Evolutionary conservation across 2,329 filamentous ascomycete species (phyloP).

Genomic region (Exophiala lecanii-corni): DNA sequence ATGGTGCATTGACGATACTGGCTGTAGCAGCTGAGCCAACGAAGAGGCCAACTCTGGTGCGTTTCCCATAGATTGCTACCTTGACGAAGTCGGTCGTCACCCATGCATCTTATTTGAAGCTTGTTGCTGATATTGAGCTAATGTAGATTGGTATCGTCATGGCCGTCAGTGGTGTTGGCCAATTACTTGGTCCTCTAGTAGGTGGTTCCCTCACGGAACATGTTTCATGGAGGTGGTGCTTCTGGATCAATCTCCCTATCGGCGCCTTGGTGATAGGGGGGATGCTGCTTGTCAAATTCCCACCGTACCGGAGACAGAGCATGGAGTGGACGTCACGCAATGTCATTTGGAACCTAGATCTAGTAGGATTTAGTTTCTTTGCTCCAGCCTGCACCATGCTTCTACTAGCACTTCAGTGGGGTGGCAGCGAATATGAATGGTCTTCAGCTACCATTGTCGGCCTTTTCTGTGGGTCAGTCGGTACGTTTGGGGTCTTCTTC

Average conservation of each 20-base stretch:
- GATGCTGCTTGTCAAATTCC: conserved; percentile 28
- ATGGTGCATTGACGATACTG: conserved; percentile 43
- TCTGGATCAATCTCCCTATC: conserved; percentile 42
- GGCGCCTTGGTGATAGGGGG: conserved; percentile 39
- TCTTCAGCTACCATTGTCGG: conserved; percentile 26
- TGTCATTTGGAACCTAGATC: conserved; percentile 23
- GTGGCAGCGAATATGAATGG: conserved; percentile 25
- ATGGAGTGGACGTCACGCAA: conserved; percentile 13
- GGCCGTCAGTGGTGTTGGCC: conserved; percentile 34
- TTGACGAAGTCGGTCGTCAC: too few species aligned
- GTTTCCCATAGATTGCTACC: too few species aligned
- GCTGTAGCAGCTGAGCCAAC: conserved; percentile 30
- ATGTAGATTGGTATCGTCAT: conserved; percentile 32
- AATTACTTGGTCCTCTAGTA: conserved; percentile 39
- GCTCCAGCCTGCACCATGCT: conserved; percentile 26
- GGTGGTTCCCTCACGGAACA: conserved; percentile 39
- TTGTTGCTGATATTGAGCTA: too few species aligned
- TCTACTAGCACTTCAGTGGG: conserved; percentile 28
- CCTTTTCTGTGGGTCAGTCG: conserved; percentile 27
- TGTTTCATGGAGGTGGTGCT: conserved; percentile 35
- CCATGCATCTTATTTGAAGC: too few species aligned
- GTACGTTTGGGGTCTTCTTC: conserved; percentile 31
- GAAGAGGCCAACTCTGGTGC: conserved; percentile 33
- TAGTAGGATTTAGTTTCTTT: conserved; percentile 26
- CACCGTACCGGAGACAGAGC: conserved; percentile 26